Evolutionary conservation across 2,329 filamentous ascomycete species (phyloP).

Genomic region (Bipolaris sorokiniana): DNA sequence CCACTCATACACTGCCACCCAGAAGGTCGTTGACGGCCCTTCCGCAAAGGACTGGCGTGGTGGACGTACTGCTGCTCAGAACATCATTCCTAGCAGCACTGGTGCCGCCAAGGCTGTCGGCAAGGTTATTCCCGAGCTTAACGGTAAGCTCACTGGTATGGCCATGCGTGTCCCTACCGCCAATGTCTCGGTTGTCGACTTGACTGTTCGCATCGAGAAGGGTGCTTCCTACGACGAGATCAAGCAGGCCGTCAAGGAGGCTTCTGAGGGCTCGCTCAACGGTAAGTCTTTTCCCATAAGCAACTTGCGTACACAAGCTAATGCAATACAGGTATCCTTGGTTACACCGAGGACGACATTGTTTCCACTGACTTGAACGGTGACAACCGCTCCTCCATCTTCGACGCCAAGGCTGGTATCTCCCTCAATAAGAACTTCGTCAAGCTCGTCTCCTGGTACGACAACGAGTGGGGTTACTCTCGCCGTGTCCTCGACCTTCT

Average conservation of each 20-base stretch:
- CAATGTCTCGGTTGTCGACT: constrained; percentile 99
- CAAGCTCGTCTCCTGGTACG: constrained; percentile 98
- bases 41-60: constrained; percentile 99
- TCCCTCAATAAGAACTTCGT: constrained; percentile 98
- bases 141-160: constrained; percentile 99
- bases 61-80: constrained; percentile 97
- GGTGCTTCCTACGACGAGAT: constrained; percentile 85
- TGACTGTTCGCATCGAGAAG: constrained; percentile 95
- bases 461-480: constrained; percentile 99
- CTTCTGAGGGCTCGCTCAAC: constrained; percentile 82
- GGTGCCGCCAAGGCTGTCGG: constrained; percentile 99
- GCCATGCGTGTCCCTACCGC: constrained; percentile 97
- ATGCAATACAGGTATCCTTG: constrained; percentile 73
- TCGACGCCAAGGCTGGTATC: constrained; percentile 99
- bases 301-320: constrained; percentile 16
- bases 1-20: constrained; percentile 99
- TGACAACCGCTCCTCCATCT: constrained; percentile 93
- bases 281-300: constrained; percentile 61
- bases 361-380: constrained; percentile 95
- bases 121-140: constrained; percentile 97
- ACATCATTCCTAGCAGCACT: constrained; percentile 99
- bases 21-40: constrained; percentile 99
- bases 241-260: constrained; percentile 86
- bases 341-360: constrained; percentile 95
- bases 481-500: constrained; percentile 69